Evolutionary conservation across 228 moss, liverwort and hornwort genomes (phyloP).

Genomic region (Sphagnum magellanicum): DNA sequence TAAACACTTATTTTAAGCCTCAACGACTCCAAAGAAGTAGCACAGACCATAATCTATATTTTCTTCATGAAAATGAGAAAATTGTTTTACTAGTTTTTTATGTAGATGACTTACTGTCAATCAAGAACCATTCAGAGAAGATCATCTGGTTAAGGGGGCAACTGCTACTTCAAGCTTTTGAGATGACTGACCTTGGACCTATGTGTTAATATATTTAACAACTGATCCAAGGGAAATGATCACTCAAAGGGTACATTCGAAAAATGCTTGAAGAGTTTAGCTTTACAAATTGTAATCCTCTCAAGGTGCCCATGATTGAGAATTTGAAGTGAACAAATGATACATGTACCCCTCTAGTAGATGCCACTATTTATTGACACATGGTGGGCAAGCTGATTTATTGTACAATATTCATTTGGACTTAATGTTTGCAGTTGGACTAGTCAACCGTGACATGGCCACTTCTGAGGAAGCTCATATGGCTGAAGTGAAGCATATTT

Average conservation of each 20-base stretch:
- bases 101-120: conserved; percentile 1
- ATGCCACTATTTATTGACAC: neutral
- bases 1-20: no score
- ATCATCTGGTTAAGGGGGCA: neutral
- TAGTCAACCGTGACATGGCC: neutral
- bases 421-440: neutral
- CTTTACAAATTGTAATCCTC: neutral
- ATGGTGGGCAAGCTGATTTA: neutral
- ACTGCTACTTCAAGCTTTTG: neutral
- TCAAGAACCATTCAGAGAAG: neutral
- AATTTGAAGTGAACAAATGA: neutral
- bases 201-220: neutral
- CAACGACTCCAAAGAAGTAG: no score
- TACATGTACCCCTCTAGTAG: neutral
- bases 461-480: neutral
- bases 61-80: neutral
- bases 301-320: neutral
- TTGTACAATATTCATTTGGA: neutral
- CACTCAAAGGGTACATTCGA: no score
- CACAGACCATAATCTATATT: neutral
- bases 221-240: no score
- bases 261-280: no score
- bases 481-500: neutral
- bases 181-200: conserved; percentile 10
- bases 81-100: neutral